phyloP scores from a whole-genome alignment of 257 asterid species.

The Mentha longifolia region DNA sequence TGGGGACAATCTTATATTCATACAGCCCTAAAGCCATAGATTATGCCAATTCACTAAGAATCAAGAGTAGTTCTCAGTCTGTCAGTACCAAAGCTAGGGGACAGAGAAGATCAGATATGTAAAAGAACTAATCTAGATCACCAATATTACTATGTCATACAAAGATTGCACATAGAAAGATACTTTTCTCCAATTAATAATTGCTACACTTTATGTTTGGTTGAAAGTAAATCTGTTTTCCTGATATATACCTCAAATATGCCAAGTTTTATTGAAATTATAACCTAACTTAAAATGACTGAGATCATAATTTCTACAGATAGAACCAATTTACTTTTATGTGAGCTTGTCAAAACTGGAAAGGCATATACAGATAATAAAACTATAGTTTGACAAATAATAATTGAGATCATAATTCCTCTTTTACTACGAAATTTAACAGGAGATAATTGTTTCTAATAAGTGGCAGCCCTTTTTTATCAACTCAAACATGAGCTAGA shows the following conservation, averaged over 20 bases:
- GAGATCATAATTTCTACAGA: too few relatives aligned
- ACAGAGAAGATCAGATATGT: too few relatives aligned
- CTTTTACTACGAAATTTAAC: background rate
- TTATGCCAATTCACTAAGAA: too few relatives aligned
- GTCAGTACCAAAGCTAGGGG: too few relatives aligned
- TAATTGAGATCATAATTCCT: background rate
- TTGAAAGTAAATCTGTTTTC: background rate
- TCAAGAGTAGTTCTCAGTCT: too few relatives aligned
- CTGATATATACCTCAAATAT: background rate
- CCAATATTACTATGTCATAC: background rate
- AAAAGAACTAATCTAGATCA: too few relatives aligned
- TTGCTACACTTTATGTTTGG: background rate
- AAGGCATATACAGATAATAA: background rate
- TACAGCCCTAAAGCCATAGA: too few relatives aligned
- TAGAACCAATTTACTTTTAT: background rate
- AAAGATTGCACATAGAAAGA: background rate
- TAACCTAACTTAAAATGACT: too few relatives aligned
- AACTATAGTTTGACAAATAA: background rate
- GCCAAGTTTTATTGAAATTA: slow-evolving; percentile 1
- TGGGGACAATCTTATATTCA: too few relatives aligned
- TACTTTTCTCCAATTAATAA: background rate
- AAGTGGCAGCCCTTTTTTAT: slow-evolving; percentile 11
- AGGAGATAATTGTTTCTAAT: background rate
- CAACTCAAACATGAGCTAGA: slow-evolving; percentile 5
- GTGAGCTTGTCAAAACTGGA: background rate